Percentiles rank a stretch among this genome's conserved stretches.
Evolutionary conservation across 768 basidiomycete genomes (phyloP).

Genomic region (Phaffia australis): DNA sequence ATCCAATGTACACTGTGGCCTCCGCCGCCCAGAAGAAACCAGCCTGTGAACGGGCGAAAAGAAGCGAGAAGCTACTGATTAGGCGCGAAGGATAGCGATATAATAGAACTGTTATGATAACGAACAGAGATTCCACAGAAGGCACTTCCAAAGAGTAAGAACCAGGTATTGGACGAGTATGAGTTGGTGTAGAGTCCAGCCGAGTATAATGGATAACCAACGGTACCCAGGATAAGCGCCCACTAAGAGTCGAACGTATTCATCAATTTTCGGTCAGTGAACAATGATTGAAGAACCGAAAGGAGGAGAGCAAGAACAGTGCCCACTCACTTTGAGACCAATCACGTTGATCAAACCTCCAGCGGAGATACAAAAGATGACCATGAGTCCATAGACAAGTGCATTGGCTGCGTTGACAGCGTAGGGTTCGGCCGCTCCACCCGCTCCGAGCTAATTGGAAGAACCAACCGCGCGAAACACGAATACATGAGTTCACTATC

Average conservation of each 20-base stretch:
- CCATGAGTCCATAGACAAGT: constrained; percentile 8
- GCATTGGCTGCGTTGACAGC: constrained; percentile 14
- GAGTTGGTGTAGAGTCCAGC: constrained; percentile 20
- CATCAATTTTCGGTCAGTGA: not conserved
- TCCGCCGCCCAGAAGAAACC: constrained; percentile 23
- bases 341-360: constrained; percentile 18
- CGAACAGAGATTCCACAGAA: constrained; percentile 9
- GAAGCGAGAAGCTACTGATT: no score
- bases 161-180: constrained; percentile 2
- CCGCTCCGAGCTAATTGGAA: constrained; percentile 13
- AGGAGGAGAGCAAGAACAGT: constrained; percentile 1
- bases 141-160: constrained; percentile 6
- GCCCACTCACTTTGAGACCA: constrained; percentile 3
- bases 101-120: no score
- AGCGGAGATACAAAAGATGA: constrained; percentile 9
- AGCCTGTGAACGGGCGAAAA: not conserved
- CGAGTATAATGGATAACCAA: constrained; percentile 19
- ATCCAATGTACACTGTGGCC: constrained; percentile 10
- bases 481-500: no score
- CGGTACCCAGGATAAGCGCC: constrained; percentile 6
- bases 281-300: not conserved
- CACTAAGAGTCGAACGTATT: not conserved
- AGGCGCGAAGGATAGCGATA: no score
- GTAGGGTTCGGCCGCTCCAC: constrained; percentile 22
- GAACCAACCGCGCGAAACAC: no score